Conservation (phyloP, 176 grass and related monocot genomes). For the Carex pumila region DNA sequence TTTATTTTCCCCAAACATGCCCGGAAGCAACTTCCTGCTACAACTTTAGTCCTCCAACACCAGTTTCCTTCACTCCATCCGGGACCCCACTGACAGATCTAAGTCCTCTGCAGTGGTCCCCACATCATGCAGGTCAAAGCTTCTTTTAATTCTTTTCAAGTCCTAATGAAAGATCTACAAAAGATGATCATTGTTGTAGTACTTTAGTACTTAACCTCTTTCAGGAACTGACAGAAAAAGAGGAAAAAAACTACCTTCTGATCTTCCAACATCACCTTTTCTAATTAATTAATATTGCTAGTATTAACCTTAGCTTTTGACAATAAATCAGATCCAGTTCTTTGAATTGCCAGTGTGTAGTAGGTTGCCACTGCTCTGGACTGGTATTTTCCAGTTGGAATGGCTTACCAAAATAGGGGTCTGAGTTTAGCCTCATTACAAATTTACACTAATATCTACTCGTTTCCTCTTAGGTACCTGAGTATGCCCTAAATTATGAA, state of each 20-base stretch:
- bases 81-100: not conserved
- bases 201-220: not conserved
- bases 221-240: not conserved
- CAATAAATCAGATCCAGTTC: not conserved
- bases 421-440: not conserved
- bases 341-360: not conserved
- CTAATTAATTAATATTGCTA: not conserved
- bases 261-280: not conserved
- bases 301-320: not conserved
- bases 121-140: not conserved
- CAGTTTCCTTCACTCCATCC: not conserved
- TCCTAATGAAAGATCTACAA: not conserved
- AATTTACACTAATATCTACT: slow-evolving; percentile 10
- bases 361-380: not conserved
- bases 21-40: not conserved
- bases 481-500: slow-evolving; percentile 51
- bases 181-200: not conserved
- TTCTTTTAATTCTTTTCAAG: not conserved
- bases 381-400: not conserved
- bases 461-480: slow-evolving; percentile 57
- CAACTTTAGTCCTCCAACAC: not conserved
- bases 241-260: not conserved
- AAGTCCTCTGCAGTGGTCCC: not conserved
- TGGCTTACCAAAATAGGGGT: not conserved
- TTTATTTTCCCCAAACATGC: not conserved